Percentiles rank a stretch among this genome's conserved stretches.
These are phyloP conservation scores for Lignosus rhinocerotis DNA, from an alignment of 1,284 basidiomycete species.

Conservation along the genomic window DNA sequence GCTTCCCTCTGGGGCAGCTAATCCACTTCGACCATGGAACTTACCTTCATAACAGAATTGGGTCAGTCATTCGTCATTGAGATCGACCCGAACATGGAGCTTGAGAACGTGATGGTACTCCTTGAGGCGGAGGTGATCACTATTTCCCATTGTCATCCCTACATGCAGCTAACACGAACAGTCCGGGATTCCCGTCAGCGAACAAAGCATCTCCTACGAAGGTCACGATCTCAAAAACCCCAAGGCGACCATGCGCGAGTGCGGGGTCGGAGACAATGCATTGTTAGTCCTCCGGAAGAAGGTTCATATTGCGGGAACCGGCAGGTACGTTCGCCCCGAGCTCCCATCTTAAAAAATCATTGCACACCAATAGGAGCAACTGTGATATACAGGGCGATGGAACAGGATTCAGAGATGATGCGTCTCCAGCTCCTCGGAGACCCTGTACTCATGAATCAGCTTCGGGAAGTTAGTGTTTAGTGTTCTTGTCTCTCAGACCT, in stretches of 20 bases:
- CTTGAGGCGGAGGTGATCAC: constrained; percentile 83
- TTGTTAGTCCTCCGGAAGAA: constrained; percentile 69
- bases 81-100: constrained; percentile 84
- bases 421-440: constrained; percentile 85
- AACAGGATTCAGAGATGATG: constrained; percentile 88
- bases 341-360: background rate
- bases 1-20: background rate
- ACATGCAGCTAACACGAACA: constrained; percentile 9
- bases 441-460: constrained; percentile 74
- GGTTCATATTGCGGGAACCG: constrained; percentile 58
- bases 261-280: constrained; percentile 63
- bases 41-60: constrained; percentile 81
- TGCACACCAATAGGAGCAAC: background rate
- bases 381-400: constrained; percentile 46
- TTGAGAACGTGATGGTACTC: constrained; percentile 87
- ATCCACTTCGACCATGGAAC: constrained; percentile 56
- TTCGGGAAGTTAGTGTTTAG: constrained; percentile 65
- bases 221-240: constrained; percentile 63
- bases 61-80: constrained; percentile 79
- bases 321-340: constrained; percentile 48
- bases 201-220: constrained; percentile 72
- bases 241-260: constrained; percentile 64
- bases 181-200: constrained; percentile 69
- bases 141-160: constrained; percentile 11
- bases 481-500: constrained; percentile 1